Evolutionary conservation across 2,329 filamentous ascomycete species (phyloP), one percentile per base, ranked within the genome.

Genomic region (Hypoxylon sp.): DNA sequence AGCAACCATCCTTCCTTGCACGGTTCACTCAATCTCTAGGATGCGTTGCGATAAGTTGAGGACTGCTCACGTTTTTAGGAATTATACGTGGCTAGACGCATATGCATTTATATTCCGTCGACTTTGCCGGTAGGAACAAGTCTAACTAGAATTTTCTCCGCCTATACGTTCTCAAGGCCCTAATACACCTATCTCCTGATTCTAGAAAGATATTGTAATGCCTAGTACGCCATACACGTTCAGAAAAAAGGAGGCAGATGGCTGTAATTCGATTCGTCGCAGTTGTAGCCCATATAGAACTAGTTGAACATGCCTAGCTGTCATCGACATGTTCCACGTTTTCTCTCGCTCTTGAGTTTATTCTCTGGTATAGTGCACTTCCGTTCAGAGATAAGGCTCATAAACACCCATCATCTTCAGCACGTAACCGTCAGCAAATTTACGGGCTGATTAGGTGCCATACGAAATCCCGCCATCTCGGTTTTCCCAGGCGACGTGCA

Each of bases 401-500:
- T 36, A 32, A 32, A 8, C 14, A n/a, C 2, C n/a, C 14, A n/a
- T 45, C 26, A 26, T 14, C 12, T 45, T 14, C 42, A 14, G 18
- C 42, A n/a, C 1, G 20, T 24, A 48, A 28, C 16, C 45, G 16
- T 32, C 32, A 11, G 3, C 22, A n/a, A n/a, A 18, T 32, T 20
- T 11, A 3, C 14, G 28, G 20, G 16, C 8, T 46, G 14, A 46
- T 16, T 9, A 5, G 22, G 12, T n/a, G 8, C 22, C 14, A 16
- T 3, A 12, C 24, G 5, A n/a, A 26, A 26, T 14, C 44, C 5
- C 24, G 44, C 9, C 44, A 12, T 52, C 49, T 40, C n/a, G 20
- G 33, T 14, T 22, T 53, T 30, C 14, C 4, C n/a, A 53, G 50
- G 50, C 22, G 50, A 42, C 20, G 14, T 30, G 36, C 33, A 42